Base-by-base conservation (phyloP, 441 rosid genomes). In the Populus hybrid region DNA sequence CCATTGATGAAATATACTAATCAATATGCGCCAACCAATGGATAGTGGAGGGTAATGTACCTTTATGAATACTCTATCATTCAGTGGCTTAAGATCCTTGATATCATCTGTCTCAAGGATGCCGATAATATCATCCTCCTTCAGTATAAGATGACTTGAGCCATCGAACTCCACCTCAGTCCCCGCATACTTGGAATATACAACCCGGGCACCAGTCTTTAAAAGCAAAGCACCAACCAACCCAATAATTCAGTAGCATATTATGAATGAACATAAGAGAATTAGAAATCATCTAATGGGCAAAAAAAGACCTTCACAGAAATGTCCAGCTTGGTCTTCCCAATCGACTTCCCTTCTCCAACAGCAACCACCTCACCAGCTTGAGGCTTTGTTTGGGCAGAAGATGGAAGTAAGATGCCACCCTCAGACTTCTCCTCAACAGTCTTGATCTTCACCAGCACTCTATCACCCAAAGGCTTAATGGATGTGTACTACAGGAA, bases 111-210 rank as follows among this genome's bases (percentile, higher is more conserved):
- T 94, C 85, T 96, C 99, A 20, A 96, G 91, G 71, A 89, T 82
- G 38, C 99, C 99, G 61, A 96, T 89, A 61, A 94, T 87, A 79
- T 93, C 99, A 82, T 94, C 98, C 83, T 94, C 99, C 87, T 91
- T 92, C 72, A 96, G 77, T 36, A 96, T 89, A 75, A 96, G 93
- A 81, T 96, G 99, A 81, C 81, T 90, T 38, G 87, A 71, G 68
- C 94, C 98, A 73, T 91, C 84, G 86, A 94, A 93, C 40, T 93
- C 97, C 57, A 96, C 81, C 79, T 92, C 97, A 10, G 97, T 96
- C 61, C 99, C 99, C 0, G 97, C 94, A 72, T 90, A 92, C 85
- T 90, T 95, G 74, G 99, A 95, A 79, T 91, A 94, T 8, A 95
- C 82, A 24, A 95, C 92, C 77, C 89, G 90, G 75, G 90, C 50